Evolutionary conservation across 2,329 filamentous ascomycete species (phyloP), one percentile per base, ranked within the genome.

Genomic region (Aspergillus latus): DNA sequence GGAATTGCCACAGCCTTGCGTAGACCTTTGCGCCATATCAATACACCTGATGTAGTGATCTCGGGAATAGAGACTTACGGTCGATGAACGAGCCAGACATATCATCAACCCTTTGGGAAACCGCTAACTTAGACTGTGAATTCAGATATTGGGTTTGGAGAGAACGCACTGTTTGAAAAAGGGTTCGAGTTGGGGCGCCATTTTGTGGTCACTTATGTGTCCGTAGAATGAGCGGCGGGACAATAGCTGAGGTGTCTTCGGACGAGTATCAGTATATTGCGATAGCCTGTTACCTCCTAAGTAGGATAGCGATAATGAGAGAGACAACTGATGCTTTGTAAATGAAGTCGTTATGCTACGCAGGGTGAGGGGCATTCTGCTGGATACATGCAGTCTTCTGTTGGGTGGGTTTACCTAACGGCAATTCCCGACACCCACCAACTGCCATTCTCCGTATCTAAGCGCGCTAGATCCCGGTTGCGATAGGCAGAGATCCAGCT

Each of bases 1-100:
- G 94, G 94, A 68, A 99, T 99, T 51, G 92, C 93, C 58, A 99
- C 94, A 53, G 94, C 94, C 76, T 92, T 86, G 70, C 90, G 84
- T 59, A 99, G 85, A 66, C 78, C 78, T 80, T 61, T 43, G 26
- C 21, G 11, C 28, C 40, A 9, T 57, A 43, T 62, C 44, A 56
- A 51, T 60, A 52, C n/a, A 26, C 30, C 2, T n/a, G 36, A 28
- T 16, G 15, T 2, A 36, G 37, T 29, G 15, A 28, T 51, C 54
- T 34, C 51, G 45, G 32, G 28, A 45, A 43, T 30, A 47, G 59
- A 30, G 45, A 68, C 76, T 58, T 67, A 79, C 93, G 88, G 67
- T 95, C 88, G 75, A 96, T 95, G 78, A 96, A 97, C 71, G 85
- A 81, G 64, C 87, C 84, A 49, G 91, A 84, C 68, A 92, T 82